These are phyloP conservation scores for Mortierella polycephala DNA, from an alignment of 371 early-diverging fungal species.

Conservation along the genomic window DNA sequence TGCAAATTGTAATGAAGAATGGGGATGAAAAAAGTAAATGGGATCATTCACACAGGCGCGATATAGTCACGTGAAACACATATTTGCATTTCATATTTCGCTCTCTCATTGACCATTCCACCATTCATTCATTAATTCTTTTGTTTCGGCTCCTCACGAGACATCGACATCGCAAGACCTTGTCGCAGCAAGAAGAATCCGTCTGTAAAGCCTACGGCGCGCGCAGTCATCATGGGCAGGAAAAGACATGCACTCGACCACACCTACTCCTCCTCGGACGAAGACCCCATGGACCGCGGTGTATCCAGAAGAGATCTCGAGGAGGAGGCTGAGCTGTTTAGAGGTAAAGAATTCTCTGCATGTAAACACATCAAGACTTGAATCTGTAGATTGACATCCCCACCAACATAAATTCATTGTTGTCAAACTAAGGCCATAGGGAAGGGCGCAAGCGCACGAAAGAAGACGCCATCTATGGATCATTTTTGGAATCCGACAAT, in stretches of 20 bases:
- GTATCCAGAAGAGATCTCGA: conserved; percentile 36
- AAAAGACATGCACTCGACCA: conserved; percentile 34
- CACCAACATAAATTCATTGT: too few species aligned
- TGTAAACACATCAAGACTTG: too few species aligned
- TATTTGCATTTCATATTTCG: background rate
- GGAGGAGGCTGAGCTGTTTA: conserved; percentile 37
- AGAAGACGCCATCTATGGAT: conserved; percentile 39
- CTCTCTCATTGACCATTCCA: too few species aligned
- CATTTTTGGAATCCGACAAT: conserved; percentile 31
- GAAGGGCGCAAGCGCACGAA: conserved; percentile 39
- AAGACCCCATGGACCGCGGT: conserved; percentile 30
- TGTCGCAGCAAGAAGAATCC: too few species aligned
- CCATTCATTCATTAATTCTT: too few species aligned
- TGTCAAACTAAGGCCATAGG: conserved; percentile 19
- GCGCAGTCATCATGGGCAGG: conserved; percentile 21
- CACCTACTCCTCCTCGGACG: conserved; percentile 37
- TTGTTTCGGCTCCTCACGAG: too few species aligned
- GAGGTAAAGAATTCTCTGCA: conserved; percentile 16
- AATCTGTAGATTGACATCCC: too few species aligned
- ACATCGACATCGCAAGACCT: too few species aligned
- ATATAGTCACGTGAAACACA: too few species aligned
- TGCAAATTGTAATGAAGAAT: too few species aligned
- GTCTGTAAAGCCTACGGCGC: background rate
- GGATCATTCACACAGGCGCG: too few species aligned
- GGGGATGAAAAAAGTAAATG: too few species aligned